Base-by-base conservation (phyloP, 352 stramenopile species). In the Phytopythium litorale region DNA sequence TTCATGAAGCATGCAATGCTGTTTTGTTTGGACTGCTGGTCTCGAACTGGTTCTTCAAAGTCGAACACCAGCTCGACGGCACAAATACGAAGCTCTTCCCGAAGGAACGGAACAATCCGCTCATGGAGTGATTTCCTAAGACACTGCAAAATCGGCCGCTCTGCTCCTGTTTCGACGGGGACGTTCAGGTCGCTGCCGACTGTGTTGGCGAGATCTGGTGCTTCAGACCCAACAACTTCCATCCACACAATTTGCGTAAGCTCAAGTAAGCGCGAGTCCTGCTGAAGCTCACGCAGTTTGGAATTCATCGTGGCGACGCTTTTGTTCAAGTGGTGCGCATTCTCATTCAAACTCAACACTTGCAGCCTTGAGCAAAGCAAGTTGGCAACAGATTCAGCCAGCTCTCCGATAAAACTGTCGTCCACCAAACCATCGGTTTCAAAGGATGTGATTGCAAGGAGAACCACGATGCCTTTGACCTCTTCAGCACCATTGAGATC, bases 201-300 rank as follows among this genome's bases (percentile, higher is more conserved):
- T 23, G 0, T 18, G 3, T 18, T 30, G 1, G 18, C 6, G 8
- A 19, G 7, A 11, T 15, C 19, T 46, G 32, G 33, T 38, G 33
- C 1, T 38, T 7, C 33, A 38, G 33, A 38, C 7, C 33, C 33
- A 38, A 9, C 23, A 16, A 58, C 53, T 13, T 58, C 33, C 32
- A 58, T 58, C 53, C 53, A 58, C 18, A 58, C 53, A 46, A 58
- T 58, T 21, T 48, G 46, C 23, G 53, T 21, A 7, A 58, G n/a
- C 8, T 58, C 53, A 21, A 35, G 53, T 23, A 58, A 21, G 1
- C 33, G 32, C 21, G 37, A 48, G 18, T 58, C 53, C 25, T 58
- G 53, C 21, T 49, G 38, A 15, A 58, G 23, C 33, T 58, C n/a
- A 9, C 49, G 11, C 33, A 13, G 53, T 11, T 48, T 8, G 0